phyloP scores from a whole-genome alignment of 2,329 filamentous ascomycete genomes.

The Cladosporium velox region DNA sequence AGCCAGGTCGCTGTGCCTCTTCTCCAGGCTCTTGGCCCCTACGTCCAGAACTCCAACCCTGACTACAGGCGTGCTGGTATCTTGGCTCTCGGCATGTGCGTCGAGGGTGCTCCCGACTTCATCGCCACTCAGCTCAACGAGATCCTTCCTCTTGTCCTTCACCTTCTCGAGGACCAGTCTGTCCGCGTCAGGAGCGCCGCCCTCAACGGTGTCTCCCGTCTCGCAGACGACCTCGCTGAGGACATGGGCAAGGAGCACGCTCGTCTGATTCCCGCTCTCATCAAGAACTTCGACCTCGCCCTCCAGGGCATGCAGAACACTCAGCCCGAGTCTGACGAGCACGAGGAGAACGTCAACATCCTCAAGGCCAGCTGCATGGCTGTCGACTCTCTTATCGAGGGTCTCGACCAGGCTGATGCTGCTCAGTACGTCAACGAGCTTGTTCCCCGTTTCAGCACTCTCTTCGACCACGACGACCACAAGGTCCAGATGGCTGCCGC shows the following conservation, averaged over 20 bases:
- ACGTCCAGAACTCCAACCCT: slow-evolving; percentile 72
- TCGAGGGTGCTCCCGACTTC: slow-evolving; percentile 96
- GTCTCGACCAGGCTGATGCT: slow-evolving; percentile 78
- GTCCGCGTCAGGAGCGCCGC: slow-evolving; percentile 82
- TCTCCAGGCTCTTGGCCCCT: slow-evolving; percentile 80
- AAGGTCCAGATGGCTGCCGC: slow-evolving; percentile 89
- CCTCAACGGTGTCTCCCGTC: slow-evolving; percentile 80
- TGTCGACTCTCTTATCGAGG: slow-evolving; percentile 87
- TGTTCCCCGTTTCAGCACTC: slow-evolving; percentile 78
- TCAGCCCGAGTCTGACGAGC: slow-evolving; percentile 46
- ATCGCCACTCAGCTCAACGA: slow-evolving; percentile 87
- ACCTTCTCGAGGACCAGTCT: slow-evolving; percentile 81
- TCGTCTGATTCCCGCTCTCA: slow-evolving; percentile 76
- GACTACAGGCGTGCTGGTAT: slow-evolving; percentile 88
- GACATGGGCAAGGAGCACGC: slow-evolving; percentile 85
- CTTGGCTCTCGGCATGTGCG: slow-evolving; percentile 86
- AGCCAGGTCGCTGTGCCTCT: slow-evolving; percentile 93
- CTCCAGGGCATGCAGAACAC: slow-evolving; percentile 63
- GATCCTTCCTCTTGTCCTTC: slow-evolving; percentile 82
- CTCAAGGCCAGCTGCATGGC: slow-evolving; percentile 88
- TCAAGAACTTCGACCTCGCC: slow-evolving; percentile 86
- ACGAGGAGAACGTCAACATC: slow-evolving; percentile 78
- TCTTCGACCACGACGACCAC: slow-evolving; percentile 81
- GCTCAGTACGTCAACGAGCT: slow-evolving; percentile 79
- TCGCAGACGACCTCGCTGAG: slow-evolving; percentile 91